These are phyloP conservation scores for Boletus sp. DNA, from an alignment of 768 basidiomycete genomes.

Conservation along the genomic window DNA sequence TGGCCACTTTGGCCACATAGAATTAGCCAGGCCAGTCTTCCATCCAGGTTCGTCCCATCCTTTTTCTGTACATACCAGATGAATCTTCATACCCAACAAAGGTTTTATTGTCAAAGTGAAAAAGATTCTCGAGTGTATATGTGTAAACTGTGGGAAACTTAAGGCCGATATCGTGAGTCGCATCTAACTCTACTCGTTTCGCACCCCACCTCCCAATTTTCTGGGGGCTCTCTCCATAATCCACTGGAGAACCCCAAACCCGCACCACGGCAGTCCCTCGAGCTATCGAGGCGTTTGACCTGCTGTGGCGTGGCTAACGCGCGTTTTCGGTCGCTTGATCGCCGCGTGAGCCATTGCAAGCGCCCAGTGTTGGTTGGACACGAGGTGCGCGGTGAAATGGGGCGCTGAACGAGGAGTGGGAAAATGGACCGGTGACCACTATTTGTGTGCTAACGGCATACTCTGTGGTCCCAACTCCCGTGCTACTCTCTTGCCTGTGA, in stretches of 20 bases:
- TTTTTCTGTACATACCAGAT: background rate
- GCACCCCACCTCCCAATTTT: conserved; percentile 92
- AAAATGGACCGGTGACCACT: conserved; percentile 38
- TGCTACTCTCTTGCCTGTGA: conserved; percentile 57
- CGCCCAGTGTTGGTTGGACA: conserved; percentile 78
- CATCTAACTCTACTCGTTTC: conserved; percentile 85
- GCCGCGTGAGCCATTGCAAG: conserved; percentile 71
- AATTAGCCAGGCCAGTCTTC: conserved; percentile 94
- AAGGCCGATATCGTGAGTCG: conserved; percentile 96
- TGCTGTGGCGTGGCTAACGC: conserved; percentile 70
- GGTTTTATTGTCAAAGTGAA: conserved; percentile 99
- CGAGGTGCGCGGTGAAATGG: conserved; percentile 94
- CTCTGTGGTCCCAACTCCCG: conserved; percentile 23
- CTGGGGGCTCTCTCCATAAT: conserved; percentile 95
- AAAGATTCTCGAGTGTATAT: conserved; percentile 98
- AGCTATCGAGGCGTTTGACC: conserved; percentile 80
- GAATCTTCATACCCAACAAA: conserved; percentile 20
- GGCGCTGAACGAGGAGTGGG: conserved; percentile 97
- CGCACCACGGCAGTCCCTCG: conserved; percentile 74
- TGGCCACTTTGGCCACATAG: conserved; percentile 98
- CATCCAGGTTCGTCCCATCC: conserved; percentile 72
- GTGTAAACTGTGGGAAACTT: conserved; percentile 96
- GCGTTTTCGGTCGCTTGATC: conserved; percentile 95
- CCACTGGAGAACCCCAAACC: conserved; percentile 92
- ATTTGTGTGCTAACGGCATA: conserved; percentile 26